Conservation (phyloP, 148 eudicot genomes). For the Rhododendron simsii region DNA sequence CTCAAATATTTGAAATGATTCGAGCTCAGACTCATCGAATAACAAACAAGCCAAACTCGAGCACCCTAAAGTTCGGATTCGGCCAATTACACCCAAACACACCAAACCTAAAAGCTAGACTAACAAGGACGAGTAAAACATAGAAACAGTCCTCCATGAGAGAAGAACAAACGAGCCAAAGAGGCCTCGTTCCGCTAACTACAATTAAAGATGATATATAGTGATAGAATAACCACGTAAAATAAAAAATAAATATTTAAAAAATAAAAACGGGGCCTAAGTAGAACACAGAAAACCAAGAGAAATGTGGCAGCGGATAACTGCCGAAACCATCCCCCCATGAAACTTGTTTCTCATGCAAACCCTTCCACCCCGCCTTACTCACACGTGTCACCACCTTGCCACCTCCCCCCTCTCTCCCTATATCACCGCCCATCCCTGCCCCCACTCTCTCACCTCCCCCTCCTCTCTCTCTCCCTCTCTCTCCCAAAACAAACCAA, state of each 20-base stretch:
- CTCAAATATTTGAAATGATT: not conserved
- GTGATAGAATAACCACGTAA: too few relatives aligned
- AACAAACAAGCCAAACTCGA: not conserved
- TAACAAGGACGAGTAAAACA: not conserved
- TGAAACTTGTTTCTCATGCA: slow-evolving; percentile 76
- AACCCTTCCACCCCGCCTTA: slow-evolving; percentile 7
- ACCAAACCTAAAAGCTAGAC: not conserved
- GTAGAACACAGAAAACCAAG: not conserved
- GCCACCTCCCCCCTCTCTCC: slow-evolving; percentile 14
- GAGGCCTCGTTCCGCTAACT: too few relatives aligned
- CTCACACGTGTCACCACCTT: slow-evolving; percentile 45
- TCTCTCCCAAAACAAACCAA: not conserved
- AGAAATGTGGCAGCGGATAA: slow-evolving; percentile 7
- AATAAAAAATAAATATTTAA: not conserved
- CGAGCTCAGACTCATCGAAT: not conserved
- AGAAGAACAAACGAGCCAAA: too few relatives aligned
- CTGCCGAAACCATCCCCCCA: not conserved
- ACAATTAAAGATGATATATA: too few relatives aligned
- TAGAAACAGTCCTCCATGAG: not conserved
- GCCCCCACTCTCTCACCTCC: not conserved
- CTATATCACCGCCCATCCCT: slow-evolving; percentile 8
- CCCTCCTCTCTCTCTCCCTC: not conserved
- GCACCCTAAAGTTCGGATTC: not conserved
- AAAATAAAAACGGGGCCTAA: too few relatives aligned
- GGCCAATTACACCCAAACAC: not conserved